Evolutionary conservation across 768 basidiomycete species (phyloP).

Genomic region (Panus rudis): DNA sequence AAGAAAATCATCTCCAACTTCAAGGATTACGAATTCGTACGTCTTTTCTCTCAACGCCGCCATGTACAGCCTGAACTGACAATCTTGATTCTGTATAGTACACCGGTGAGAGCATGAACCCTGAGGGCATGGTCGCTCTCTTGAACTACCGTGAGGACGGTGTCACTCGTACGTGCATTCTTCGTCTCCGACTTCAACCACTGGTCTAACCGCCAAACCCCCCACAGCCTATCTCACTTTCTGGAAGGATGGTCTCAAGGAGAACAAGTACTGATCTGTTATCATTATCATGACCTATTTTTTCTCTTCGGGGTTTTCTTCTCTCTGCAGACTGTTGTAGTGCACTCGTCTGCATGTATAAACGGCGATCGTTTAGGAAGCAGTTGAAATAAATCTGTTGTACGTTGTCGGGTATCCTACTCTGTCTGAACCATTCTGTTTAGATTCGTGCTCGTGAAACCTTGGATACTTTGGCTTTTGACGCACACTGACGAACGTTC

Average conservation of each 20-base stretch:
- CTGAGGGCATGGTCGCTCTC: constrained; percentile 91
- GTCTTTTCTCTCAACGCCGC: constrained; percentile 19
- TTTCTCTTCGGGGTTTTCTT: constrained; percentile 1
- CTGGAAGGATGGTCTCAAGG: constrained; percentile 94
- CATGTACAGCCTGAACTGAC: neutral
- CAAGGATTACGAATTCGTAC: constrained; percentile 90
- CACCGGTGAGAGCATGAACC: constrained; percentile 67
- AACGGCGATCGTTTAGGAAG: too few species aligned
- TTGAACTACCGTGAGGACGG: constrained; percentile 93
- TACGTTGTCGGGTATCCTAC: too few species aligned
- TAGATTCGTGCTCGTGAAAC: too few species aligned
- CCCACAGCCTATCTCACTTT: constrained; percentile 78
- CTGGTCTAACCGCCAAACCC: neutral
- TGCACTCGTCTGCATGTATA: neutral
- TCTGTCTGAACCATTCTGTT: too few species aligned
- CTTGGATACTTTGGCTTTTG: too few species aligned
- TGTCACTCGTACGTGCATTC: constrained; percentile 61
- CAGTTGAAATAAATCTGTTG: too few species aligned
- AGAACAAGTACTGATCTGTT: constrained; percentile 53
- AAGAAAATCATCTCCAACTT: constrained; percentile 90
- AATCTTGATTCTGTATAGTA: constrained; percentile 37
- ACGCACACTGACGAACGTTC: too few species aligned
- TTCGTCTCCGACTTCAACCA: neutral
- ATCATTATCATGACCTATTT: constrained; percentile 1
- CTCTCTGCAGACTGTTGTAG: neutral